Conservation (phyloP, 768 basidiomycete genomes). For the Podaxis sp. region DNA sequence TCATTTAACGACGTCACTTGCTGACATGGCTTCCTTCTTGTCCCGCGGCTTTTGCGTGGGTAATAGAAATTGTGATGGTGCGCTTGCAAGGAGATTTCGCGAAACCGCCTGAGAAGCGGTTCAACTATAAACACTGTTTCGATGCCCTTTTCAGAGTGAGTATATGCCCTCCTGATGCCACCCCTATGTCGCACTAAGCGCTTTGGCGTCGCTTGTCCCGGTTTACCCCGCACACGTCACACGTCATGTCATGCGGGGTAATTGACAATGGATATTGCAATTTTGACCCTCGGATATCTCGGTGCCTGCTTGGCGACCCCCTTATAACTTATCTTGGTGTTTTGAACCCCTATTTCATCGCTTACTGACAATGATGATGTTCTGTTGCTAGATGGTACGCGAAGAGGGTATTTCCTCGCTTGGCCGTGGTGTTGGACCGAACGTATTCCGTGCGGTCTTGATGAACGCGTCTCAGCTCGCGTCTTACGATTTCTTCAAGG, state of each 20-base stretch:
- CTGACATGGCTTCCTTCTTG: background rate
- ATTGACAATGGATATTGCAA: background rate
- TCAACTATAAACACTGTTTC: slow-evolving; percentile 88
- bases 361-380: slow-evolving; percentile 13
- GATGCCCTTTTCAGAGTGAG: slow-evolving; percentile 84
- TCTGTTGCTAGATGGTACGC: slow-evolving; percentile 65
- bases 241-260: slow-evolving; percentile 19
- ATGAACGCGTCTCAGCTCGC: slow-evolving; percentile 95
- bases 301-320: slow-evolving; percentile 3
- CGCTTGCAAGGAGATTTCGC: slow-evolving; percentile 91
- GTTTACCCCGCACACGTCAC: slow-evolving; percentile 6
- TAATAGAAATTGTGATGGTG: slow-evolving; percentile 78
- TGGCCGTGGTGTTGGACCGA: slow-evolving; percentile 76
- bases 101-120: slow-evolving; percentile 82
- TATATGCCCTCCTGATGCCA: slow-evolving; percentile 16
- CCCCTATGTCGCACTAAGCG: background rate
- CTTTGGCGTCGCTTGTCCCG: background rate
- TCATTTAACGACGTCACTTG: background rate
- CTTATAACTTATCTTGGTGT: slow-evolving; percentile 5
- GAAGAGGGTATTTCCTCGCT: slow-evolving; percentile 84
- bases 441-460: slow-evolving; percentile 80
- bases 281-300: background rate
- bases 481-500: slow-evolving; percentile 94
- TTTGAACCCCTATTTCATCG: background rate
- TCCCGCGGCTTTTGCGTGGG: background rate